A percentile compares a stretch with the other conserved stretches of the same genome.
Conservation (phyloP, 306 rosid genomes). For the Cucumis melo region DNA sequence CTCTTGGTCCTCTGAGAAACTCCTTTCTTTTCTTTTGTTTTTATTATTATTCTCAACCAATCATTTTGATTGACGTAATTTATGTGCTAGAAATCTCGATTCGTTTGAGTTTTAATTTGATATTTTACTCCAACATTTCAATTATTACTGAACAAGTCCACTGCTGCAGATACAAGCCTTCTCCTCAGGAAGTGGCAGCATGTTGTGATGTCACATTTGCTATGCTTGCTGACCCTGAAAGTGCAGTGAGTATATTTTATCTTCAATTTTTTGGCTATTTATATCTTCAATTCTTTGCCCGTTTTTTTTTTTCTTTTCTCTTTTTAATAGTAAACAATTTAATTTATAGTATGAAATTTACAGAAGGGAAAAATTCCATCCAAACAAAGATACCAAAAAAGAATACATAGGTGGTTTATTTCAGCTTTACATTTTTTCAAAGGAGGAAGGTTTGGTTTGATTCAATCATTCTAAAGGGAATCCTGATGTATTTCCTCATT, state of each 20-base stretch:
- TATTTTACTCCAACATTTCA: background rate
- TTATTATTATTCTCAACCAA: background rate
- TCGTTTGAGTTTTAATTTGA: background rate
- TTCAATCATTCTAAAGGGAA: background rate
- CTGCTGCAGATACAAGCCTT: constrained; percentile 51
- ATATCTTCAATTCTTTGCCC: background rate
- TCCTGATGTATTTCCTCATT: background rate
- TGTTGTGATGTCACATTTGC: constrained; percentile 93
- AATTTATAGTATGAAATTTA: background rate
- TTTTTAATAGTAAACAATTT: too few species aligned
- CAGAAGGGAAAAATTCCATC: background rate
- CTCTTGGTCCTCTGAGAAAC: background rate
- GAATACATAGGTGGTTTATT: too few species aligned
- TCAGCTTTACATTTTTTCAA: background rate
- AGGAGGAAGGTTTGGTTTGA: background rate
- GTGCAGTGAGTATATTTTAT: constrained; percentile 70
- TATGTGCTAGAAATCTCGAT: background rate
- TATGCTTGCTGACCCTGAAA: constrained; percentile 95
- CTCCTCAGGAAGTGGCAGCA: constrained; percentile 84
- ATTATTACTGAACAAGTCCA: background rate
- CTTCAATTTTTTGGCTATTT: constrained; percentile 8
- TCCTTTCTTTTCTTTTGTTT: background rate
- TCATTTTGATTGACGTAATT: background rate
- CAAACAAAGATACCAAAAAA: too few species aligned
- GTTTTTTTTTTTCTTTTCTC: background rate